Percentiles rank a stretch among this genome's conserved stretches.
phyloP scores from a whole-genome alignment of 2,329 filamentous ascomycete genomes.

The Clonostachys solani region DNA sequence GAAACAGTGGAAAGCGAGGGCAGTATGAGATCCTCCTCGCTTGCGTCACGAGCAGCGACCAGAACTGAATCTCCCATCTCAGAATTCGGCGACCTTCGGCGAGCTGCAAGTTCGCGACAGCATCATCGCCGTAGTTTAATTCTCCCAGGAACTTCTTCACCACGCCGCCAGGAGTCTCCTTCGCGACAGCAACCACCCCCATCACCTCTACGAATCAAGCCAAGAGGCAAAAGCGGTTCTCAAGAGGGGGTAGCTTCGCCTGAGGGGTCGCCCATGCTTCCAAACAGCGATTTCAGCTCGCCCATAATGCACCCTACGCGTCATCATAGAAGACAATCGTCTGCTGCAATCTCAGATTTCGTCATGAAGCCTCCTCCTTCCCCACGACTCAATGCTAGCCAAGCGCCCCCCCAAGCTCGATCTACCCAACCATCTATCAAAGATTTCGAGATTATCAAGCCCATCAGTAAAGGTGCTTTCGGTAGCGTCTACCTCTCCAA shows the following conservation, averaged over 20 bases:
- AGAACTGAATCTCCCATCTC: conserved; percentile 88
- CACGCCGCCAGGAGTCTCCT: conserved; percentile 84
- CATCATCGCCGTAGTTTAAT: conserved; percentile 85
- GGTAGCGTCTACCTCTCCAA: conserved; percentile 97
- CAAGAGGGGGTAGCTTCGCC: conserved; percentile 74
- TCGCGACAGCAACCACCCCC: conserved; percentile 74
- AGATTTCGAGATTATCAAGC: conserved; percentile 99
- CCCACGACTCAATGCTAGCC: conserved; percentile 72
- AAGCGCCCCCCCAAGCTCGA: conserved; percentile 76
- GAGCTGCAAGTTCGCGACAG: conserved; percentile 74
- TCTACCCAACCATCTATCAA: conserved; percentile 95
- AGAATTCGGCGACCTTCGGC: conserved; percentile 72
- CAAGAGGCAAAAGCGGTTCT: conserved; percentile 56
- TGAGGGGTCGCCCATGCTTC: conserved; percentile 83
- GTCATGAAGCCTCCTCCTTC: conserved; percentile 71
- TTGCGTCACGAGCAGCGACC: conserved; percentile 61
- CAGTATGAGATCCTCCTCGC: conserved; percentile 76
- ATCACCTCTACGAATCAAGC: conserved; percentile 85
- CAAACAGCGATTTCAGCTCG: conserved; percentile 76
- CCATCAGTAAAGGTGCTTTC: conserved; percentile 97
- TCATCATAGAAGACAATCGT: conserved; percentile 87
- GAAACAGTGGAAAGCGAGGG: conserved; percentile 85
- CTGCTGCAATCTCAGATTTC: conserved; percentile 73
- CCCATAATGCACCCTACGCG: conserved; percentile 56
- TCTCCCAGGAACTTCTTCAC: conserved; percentile 72